These are phyloP conservation scores for Platanthera zijinensis DNA, from an alignment of 106 monocot species.

Conservation along the genomic window DNA sequence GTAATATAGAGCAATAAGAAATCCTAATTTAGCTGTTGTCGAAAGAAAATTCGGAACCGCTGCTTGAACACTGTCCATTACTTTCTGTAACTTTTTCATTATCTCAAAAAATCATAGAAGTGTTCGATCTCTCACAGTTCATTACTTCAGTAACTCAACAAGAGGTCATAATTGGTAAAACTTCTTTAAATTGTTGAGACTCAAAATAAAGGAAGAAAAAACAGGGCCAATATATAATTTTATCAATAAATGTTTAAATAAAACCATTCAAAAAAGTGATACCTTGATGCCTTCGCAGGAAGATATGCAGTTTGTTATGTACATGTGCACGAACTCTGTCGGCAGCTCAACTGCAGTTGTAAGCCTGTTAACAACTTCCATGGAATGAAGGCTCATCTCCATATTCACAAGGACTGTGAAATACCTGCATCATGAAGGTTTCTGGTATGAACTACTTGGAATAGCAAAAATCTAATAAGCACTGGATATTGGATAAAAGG, in stretches of 20 bases:
- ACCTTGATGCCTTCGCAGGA: slow-evolving; percentile 75
- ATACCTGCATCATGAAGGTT: slow-evolving; percentile 41
- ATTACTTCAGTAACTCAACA: too few relatives aligned
- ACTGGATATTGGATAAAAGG: slow-evolving; percentile 8
- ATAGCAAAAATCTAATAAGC: not conserved
- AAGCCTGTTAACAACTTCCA: slow-evolving; percentile 98
- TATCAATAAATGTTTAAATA: not conserved
- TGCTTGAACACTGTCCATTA: too few relatives aligned
- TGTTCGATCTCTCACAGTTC: too few relatives aligned
- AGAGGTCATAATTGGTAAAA: not conserved
- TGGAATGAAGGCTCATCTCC: slow-evolving; percentile 96
- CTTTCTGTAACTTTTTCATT: too few relatives aligned
- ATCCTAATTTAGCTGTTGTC: too few relatives aligned
- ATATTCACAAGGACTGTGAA: slow-evolving; percentile 86
- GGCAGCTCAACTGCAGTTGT: slow-evolving; percentile 87
- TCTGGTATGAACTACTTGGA: not conserved
- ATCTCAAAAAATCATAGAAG: too few relatives aligned
- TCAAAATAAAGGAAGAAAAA: not conserved
- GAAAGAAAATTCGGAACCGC: too few relatives aligned
- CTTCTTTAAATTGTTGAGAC: not conserved
- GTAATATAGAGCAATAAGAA: too few relatives aligned
- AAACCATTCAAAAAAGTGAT: not conserved
- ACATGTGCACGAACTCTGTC: slow-evolving; percentile 74
- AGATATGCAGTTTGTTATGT: slow-evolving; percentile 90
- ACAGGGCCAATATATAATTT: not conserved